These are phyloP conservation scores for Podaxis pistillaris DNA, from an alignment of 768 basidiomycete genomes.

Conservation along the genomic window DNA sequence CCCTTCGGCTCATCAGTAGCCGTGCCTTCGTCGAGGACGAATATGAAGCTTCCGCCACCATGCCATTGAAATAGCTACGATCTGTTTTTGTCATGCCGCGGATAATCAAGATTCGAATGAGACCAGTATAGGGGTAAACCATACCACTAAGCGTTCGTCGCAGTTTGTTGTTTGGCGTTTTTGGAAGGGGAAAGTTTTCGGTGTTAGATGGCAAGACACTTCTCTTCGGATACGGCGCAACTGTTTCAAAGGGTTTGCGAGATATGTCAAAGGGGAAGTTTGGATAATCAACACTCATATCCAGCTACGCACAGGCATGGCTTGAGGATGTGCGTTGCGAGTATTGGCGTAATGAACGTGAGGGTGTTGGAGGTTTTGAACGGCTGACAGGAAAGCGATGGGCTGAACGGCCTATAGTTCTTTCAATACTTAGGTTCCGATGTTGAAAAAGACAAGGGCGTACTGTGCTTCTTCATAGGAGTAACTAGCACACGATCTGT, in stretches of 20 bases:
- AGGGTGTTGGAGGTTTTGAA: not conserved
- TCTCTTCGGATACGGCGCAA: slow-evolving; percentile 14
- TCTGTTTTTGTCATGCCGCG: not conserved
- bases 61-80: slow-evolving; percentile 6
- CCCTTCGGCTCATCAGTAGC: not conserved
- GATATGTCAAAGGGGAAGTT: not conserved
- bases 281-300: not conserved
- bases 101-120: not conserved
- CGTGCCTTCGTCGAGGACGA: not conserved
- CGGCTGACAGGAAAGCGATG: slow-evolving; percentile 1
- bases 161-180: slow-evolving; percentile 2
- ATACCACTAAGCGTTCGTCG: slow-evolving; percentile 12
- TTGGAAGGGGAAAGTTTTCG: not conserved
- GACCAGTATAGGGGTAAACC: not conserved
- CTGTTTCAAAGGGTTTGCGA: not conserved
- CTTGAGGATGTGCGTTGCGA: slow-evolving; percentile 1
- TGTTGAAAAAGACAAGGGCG: not conserved
- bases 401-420: not conserved
- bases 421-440: not conserved
- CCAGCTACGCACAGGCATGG: slow-evolving; percentile 1
- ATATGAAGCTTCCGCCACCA: not conserved
- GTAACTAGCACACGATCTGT: slow-evolving; percentile 15
- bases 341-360: slow-evolving; percentile 8
- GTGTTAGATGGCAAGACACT: not conserved
- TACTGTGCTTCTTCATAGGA: slow-evolving; percentile 18